Evolutionary conservation across 2,329 filamentous ascomycete genomes (phyloP), one percentile per base, ranked within the genome.

Genomic region (Zalaria obscura): DNA sequence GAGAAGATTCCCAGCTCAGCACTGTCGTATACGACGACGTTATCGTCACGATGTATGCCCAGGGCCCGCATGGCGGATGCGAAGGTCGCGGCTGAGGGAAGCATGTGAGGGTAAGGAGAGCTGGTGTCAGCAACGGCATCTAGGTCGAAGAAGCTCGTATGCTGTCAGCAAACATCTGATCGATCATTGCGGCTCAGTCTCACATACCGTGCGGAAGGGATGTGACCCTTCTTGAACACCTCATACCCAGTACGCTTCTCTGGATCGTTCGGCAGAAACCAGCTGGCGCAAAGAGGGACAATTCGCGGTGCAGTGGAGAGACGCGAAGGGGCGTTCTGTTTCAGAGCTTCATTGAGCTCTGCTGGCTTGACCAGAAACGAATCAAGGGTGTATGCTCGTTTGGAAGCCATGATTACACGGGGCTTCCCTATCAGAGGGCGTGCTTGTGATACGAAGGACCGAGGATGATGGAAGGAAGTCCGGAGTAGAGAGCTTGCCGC

Each of bases 21-120:
- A 27, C 78, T 81, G 59, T 98, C 91, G 57, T 98, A 98, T 4
- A 98, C 85, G 1, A 98, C 91, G 3, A 98, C 76, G 31, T 78
- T 83, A 50, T 98, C 91, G 50, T 95, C 85, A 47, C 78, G 76
- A 42, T 78, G 76, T 50, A 98, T 91, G 5, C 91, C 91, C 38
- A 98, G 66, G 49, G 82, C 76, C 52, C 83, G 80, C 88, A 98
- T 93, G 35, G 88, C 85, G 41, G 80, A 75, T 36, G 85, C 83
- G 57, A 98, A 96, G 40, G 76, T 72, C 54, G 83, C 78, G 32
- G 83, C 71, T 5, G 74, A 80, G 3, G 91, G 91, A 3, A 98
- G 76, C 91, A 98, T 98, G 61, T 98, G 91, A 5, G 91, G 89
- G 59, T 94, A 96, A 1, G 85, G 83, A 42, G 83, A 93, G 52